phyloP scores from a whole-genome alignment of 805 yeast species.

The Tetrapisispora namnaoensis region DNA sequence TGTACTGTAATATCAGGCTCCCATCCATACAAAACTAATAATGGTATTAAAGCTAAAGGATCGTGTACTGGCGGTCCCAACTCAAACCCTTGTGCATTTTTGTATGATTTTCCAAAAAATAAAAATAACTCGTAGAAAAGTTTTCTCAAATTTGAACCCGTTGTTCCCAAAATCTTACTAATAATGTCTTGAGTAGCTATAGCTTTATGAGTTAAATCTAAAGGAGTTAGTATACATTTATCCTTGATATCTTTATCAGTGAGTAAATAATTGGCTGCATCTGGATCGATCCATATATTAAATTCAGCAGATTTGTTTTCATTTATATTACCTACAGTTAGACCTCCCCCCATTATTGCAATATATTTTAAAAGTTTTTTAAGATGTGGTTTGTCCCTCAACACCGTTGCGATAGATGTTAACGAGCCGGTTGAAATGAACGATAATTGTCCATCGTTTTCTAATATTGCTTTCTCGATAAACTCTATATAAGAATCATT shows the following conservation, averaged over 20 bases:
- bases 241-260: constrained; percentile 36
- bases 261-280: constrained; percentile 56
- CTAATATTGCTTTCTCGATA: constrained; percentile 35
- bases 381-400: constrained; percentile 45
- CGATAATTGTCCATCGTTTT: constrained; percentile 40
- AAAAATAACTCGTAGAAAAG: constrained; percentile 46
- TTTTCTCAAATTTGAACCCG: constrained; percentile 38
- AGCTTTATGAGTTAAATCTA: constrained; percentile 63
- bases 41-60: constrained; percentile 57
- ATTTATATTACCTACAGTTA: constrained; percentile 39
- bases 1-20: constrained; percentile 15
- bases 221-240: constrained; percentile 48
- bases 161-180: constrained; percentile 31
- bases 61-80: constrained; percentile 75
- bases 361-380: constrained; percentile 40
- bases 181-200: constrained; percentile 34
- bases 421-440: constrained; percentile 70
- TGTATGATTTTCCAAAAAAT: constrained; percentile 40
- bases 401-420: constrained; percentile 57
- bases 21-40: constrained; percentile 37
- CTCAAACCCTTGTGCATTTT: constrained; percentile 33
- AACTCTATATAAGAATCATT: constrained; percentile 30
- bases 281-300: constrained; percentile 66
- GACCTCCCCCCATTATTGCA: constrained; percentile 69
- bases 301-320: constrained; percentile 54